Evolutionary conservation across 2,329 filamentous ascomycete genomes (phyloP), one percentile per base, ranked within the genome.

Genomic region (Diaporthe aspalathi): DNA sequence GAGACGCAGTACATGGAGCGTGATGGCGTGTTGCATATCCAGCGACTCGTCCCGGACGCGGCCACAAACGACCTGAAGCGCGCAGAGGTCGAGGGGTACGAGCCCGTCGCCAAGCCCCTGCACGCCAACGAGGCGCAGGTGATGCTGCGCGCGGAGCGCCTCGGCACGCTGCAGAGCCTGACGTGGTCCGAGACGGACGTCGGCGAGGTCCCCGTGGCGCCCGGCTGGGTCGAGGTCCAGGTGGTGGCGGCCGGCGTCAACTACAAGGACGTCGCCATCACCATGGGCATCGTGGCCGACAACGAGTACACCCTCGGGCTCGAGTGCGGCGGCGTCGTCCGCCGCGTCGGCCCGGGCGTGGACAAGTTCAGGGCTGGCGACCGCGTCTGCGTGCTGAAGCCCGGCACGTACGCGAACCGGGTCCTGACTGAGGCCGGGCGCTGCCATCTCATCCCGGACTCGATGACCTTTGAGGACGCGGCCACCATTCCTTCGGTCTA

Each of bases 241-340:
- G 70, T 79, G 0, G 71, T 74, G 65, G 78, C 82, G 1, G 68
- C 75, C 5, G 83, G 81, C 16, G 67, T 84, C 4, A 84, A 84
- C 56, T 82, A 81, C 73, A 78, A 60, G 52, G 68, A 84, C 71
- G 77, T 82, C 0, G 75, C 81, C 1, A 76, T 75, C 5, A 76
- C 78, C 0, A 73, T 78, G 72, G 74, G 75, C 1, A 74, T 76
- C 14, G 73, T 77, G 0, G 74, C 75, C 1, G 73, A 76, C 27
- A 47, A 77, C 14, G 74, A 76, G 27, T 5, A 45, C 16, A 56
- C 8, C 4, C 52, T 80, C 17, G 70, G 70, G 1, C 54, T 29
- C 17, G 70, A 72, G n/a, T 54, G 54, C 27, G 29, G 56, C 1
- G 70, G 70, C 1, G 1, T 22, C 2, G 43, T 72, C 43, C 43